phyloP scores from a whole-genome alignment of 164 flowering plant species.

The Nymphaea colorata region DNA sequence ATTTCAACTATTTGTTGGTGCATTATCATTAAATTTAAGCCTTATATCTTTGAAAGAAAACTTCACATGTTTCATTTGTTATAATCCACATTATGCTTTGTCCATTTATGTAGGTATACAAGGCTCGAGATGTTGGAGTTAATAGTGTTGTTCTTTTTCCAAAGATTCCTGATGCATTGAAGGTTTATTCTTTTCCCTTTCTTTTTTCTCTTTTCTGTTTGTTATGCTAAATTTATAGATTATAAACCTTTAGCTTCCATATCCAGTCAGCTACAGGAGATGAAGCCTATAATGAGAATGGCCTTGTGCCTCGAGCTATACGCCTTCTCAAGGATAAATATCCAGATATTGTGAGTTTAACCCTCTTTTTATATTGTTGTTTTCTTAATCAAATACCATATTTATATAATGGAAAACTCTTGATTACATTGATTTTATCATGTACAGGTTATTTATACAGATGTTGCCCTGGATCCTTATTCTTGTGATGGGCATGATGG shows the following conservation, averaged over 20 bases:
- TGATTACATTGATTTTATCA: neutral
- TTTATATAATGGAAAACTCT: neutral
- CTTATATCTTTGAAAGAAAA: too few relatives aligned
- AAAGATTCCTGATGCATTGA: conserved; percentile 90
- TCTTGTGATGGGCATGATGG: conserved; percentile 98
- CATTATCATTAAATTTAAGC: too few relatives aligned
- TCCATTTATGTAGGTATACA: conserved; percentile 40
- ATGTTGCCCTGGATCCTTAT: conserved; percentile 96
- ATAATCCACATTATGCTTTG: neutral
- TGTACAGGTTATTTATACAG: conserved; percentile 77
- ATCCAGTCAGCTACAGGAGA: conserved; percentile 79
- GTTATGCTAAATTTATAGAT: conserved; percentile 7
- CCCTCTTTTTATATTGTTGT: neutral
- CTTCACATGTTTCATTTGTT: too few relatives aligned
- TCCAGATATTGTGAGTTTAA: conserved; percentile 81
- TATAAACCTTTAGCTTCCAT: conserved; percentile 6
- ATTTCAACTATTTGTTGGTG: too few relatives aligned
- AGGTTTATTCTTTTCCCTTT: conserved; percentile 33
- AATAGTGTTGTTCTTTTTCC: conserved; percentile 90
- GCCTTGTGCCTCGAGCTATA: conserved; percentile 76
- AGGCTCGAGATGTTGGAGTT: conserved; percentile 93
- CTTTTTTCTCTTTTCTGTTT: neutral
- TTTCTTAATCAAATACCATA: neutral
- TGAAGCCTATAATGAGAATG: conserved; percentile 93
- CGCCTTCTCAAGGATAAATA: conserved; percentile 76